These are phyloP conservation scores for Akanthomyces dipterigenus DNA, from an alignment of 2,329 filamentous ascomycete species.

Conservation along the genomic window DNA sequence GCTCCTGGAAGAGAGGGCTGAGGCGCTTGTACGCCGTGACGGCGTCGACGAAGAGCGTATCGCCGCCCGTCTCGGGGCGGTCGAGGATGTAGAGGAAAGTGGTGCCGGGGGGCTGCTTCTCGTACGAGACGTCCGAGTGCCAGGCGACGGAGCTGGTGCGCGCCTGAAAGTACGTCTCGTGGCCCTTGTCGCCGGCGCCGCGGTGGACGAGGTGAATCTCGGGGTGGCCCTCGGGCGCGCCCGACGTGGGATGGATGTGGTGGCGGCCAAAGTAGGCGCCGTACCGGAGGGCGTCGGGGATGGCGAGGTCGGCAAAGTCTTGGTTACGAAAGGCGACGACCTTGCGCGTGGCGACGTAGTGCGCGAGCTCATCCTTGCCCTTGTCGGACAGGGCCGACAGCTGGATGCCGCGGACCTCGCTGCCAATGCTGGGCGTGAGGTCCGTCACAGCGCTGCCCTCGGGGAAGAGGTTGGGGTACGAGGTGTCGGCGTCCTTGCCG, in stretches of 20 bases:
- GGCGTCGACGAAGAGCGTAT: conserved; percentile 71
- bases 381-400: conserved; percentile 53
- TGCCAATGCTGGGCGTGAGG: conserved; percentile 58
- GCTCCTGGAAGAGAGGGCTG: conserved; percentile 65
- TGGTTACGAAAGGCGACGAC: conserved; percentile 64
- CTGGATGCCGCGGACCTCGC: conserved; percentile 57
- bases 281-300: conserved; percentile 55
- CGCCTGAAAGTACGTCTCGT: conserved; percentile 51
- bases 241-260: conserved; percentile 67
- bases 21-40: conserved; percentile 71
- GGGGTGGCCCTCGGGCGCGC: conserved; percentile 58
- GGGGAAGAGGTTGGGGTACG: conserved; percentile 53
- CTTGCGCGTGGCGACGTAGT: conserved; percentile 59
- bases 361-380: conserved; percentile 60
- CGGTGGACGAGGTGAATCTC: conserved; percentile 64
- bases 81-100: conserved; percentile 79
- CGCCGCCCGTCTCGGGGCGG: conserved; percentile 64
- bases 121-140: conserved; percentile 79
- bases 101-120: conserved; percentile 73
- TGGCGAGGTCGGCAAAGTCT: conserved; percentile 54
- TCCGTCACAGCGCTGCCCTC: conserved; percentile 31
- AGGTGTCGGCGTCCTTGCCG: conserved; percentile 56
- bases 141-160: conserved; percentile 71
- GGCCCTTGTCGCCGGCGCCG: conserved; percentile 39
- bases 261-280: conserved; percentile 62